Evolutionary conservation across 2,329 filamentous ascomycete species (phyloP), one percentile per base, ranked within the genome.

Genomic region (Nigrospora oryzae): DNA sequence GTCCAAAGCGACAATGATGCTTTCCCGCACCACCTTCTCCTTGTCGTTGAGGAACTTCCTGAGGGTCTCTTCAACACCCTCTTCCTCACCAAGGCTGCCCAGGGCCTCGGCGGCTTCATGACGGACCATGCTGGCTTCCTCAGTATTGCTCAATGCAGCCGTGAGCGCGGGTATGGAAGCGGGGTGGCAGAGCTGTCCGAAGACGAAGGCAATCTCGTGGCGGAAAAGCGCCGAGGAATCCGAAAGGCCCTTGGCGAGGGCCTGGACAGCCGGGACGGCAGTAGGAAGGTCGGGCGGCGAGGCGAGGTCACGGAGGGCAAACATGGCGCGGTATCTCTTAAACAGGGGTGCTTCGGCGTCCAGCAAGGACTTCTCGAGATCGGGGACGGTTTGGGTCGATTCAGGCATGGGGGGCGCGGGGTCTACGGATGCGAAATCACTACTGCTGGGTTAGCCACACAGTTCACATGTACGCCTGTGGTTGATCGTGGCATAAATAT

Each of bases 151-250:
- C 47, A 98, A 73, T 1, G 86, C 82, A 42, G 79, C 80, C 14
- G 85, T 84, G 47, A 98, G 77, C 48, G 88, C 88, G 4, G 93
- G 90, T 53, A 98, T 96, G 1, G 89, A 95, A n/a, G 91, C 91
- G 1, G 93, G 93, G 61, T 98, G 93, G 45, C 86, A 89, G 43
- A 98, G 75, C 65, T 98, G 93, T 45, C 93, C 93, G 56, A 98
- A 98, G 13, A 98, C 93, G 63, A 98, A 98, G 13, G 93, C 93
- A 53, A 98, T 89, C 63, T 98, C 93, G 69, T 98, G 93, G 53
- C 93, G 84, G 76, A 98, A 97, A 8, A 98, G 80, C 5, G 90
- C 90, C 40, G 90, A 96, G 15, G 82, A 74, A 63, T 98, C 93
- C 31, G 74, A 73, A 56, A 98, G 83, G 14, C 93, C 93, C 60